A percentile compares a stretch with the other conserved stretches of the same genome.
Evolutionary conservation across 83 land plant genomes (phyloP).

Genomic region (Thuja plicata): DNA sequence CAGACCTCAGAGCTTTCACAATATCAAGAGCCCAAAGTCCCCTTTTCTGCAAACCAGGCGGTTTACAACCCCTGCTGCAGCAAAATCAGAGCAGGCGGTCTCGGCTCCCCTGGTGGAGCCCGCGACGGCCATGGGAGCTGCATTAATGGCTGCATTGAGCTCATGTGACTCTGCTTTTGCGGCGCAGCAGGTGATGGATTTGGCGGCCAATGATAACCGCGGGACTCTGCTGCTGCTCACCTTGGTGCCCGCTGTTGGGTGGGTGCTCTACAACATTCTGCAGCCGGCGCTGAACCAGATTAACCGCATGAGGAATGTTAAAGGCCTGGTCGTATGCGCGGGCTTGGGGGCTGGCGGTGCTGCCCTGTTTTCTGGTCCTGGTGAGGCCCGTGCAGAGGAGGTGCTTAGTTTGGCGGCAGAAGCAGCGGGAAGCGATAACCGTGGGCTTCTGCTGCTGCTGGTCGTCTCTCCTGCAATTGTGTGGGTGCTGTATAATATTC

Average conservation of each 20-base stretch:
- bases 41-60: not conserved
- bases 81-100: not conserved
- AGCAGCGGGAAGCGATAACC: conserved; percentile 45
- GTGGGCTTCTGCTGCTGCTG: conserved; percentile 58
- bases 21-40: not conserved
- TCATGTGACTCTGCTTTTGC: conserved; percentile 38
- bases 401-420: conserved; percentile 22
- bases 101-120: not conserved
- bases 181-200: conserved; percentile 47
- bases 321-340: conserved; percentile 35
- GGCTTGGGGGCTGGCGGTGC: conserved; percentile 37
- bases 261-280: conserved; percentile 74
- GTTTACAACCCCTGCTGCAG: not conserved
- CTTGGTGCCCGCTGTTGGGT: conserved; percentile 50
- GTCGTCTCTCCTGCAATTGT: conserved; percentile 55
- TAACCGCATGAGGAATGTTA: conserved; percentile 44
- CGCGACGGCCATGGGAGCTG: conserved; percentile 36
- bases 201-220: conserved; percentile 55
- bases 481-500: conserved; percentile 75
- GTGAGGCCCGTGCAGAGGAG: conserved; percentile 27
- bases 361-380: conserved; percentile 19
- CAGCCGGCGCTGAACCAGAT: conserved; percentile 70
- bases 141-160: conserved; percentile 27
- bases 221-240: conserved; percentile 47
- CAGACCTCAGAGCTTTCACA: not conserved